Base-by-base conservation (phyloP, 1,139 yeast species). In the Hyphopichia wangnamkhiaoensis region DNA sequence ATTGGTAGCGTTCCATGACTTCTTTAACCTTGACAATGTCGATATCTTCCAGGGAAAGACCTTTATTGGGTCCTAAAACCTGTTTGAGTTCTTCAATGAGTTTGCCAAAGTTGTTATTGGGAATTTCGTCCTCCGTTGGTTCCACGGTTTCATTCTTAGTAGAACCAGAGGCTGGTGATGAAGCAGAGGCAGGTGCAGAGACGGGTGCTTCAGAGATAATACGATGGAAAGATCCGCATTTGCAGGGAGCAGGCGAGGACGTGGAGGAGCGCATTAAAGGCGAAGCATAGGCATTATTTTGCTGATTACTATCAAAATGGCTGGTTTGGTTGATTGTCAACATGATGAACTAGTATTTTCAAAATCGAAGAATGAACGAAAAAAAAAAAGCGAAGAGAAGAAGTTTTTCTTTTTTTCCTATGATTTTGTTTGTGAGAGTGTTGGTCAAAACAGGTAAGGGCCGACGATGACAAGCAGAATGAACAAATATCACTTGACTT, bases 11-110 rank as follows among this genome's bases (percentile, higher is more conserved):
- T 33, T 71, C 67, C 81, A 84, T 72, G 32, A 74, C 52, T 31
- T 54, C 51, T 57, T 68, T 64, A 36, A 83, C 65, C 29, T 64
- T 52, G 7, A 62, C 66, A 40, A 79, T 73, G 52, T 84, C 83
- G 30, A 83, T 76, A 40, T 83, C 88, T n/a, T 62, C 63, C 10
- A 69, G 60, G 9, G 70, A 37, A 28, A 71, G 56, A 0, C 77
- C 77, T 44, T 66, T 63, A 40, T 62, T 58, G 3, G 56, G 49
- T 9, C 68, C 70, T 35, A 71, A 55, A n/a, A 66, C 38, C 16
- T 46, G 46, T 37, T 65, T 60, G 32, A 71, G 59, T 33, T 63
- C 47, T 21, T 43, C 43, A 38, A 71, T 64, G 41, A 68, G 57
- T 36, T 42, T 39, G 12, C 65, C 65, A 35, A 68, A 58, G 27